Evolutionary conservation across 2,329 filamentous ascomycete species (phyloP), one percentile per base, ranked within the genome.

Genomic region (Myotisia sp.): DNA sequence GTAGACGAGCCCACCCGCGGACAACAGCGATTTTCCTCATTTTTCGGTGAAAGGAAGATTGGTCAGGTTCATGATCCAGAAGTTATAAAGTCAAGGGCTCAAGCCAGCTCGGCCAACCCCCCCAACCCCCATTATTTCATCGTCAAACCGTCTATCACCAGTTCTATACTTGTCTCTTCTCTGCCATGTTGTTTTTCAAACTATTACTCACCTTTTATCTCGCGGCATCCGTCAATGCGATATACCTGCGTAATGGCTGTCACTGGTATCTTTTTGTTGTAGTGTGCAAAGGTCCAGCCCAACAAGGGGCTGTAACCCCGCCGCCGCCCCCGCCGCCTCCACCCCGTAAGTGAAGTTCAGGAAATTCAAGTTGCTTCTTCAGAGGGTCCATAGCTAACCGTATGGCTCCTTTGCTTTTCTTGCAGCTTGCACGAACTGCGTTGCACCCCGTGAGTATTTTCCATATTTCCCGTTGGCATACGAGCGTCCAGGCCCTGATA

Each of bases 181-280:
- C n/a, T n/a, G n/a, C 7, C n/a, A 32, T 32, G 29, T 21, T 32
- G 23, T 12, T 12, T 14, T 32, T 32, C 29, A 32, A 32, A 21
- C 18, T 32, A 9, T 32, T 32, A 14, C 21, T 22, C 18, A 21
- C 23, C 9, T 17, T 20, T 22, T 4, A 21, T 13, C 14, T 32
- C 6, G 18, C 29, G 12, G 19, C 19, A n/a, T 21, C 29, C n/a
- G 29, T 14, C 6, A 32, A 21, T 32, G 29, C 29, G 4, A n/a
- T 32, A 7, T 20, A 17, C 8, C 18, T 32, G 18, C 17, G 16
- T 7, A 32, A 32, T 32, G 29, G 29, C 16, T 32, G 29, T 21
- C 29, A 32, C 29, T 32, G 16, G 16, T 32, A 20, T 17, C 29
- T 32, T n/a, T 21, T 32, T 9, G 20, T 32, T n/a, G 29, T 32